These are phyloP conservation scores for Didymellaceae sp. DNA, from an alignment of 2,329 filamentous ascomycete genomes.

Conservation along the genomic window DNA sequence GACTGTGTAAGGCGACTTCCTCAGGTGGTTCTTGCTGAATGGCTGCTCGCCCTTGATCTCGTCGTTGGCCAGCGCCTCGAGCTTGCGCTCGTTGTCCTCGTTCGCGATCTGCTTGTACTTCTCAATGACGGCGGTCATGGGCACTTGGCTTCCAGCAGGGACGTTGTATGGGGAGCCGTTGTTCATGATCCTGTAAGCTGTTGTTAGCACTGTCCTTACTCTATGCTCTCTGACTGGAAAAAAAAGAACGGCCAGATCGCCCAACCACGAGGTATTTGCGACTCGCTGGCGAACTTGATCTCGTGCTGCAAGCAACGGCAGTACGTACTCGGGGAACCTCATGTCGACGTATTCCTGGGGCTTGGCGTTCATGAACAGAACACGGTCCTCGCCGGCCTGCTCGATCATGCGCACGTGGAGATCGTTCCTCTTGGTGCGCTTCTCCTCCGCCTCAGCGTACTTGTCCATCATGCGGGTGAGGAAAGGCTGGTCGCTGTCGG, in stretches of 20 bases:
- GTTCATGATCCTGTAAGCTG: slow-evolving; percentile 63
- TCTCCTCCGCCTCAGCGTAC: slow-evolving; percentile 61
- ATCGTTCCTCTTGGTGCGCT: slow-evolving; percentile 63
- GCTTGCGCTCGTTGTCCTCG: slow-evolving; percentile 64
- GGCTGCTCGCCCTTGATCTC: slow-evolving; percentile 45
- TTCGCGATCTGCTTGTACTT: slow-evolving; percentile 67
- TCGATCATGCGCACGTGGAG: slow-evolving; percentile 67
- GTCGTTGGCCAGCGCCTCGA: slow-evolving; percentile 48
- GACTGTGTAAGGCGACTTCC: slow-evolving; percentile 28
- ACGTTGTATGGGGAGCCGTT: slow-evolving; percentile 69
- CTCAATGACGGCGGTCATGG: slow-evolving; percentile 65
- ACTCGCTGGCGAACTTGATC: no score
- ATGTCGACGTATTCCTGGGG: slow-evolving; percentile 60
- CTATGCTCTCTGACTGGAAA: no score
- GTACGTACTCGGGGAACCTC: slow-evolving; percentile 69
- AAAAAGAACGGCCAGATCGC: no score
- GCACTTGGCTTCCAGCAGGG: slow-evolving; percentile 64
- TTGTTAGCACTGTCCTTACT: slow-evolving; percentile 19
- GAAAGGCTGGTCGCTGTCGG: slow-evolving; percentile 49
- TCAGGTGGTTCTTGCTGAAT: slow-evolving; percentile 29
- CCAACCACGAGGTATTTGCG: no score
- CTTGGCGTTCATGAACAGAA: slow-evolving; percentile 61
- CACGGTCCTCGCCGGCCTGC: slow-evolving; percentile 67
- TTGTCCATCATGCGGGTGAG: slow-evolving; percentile 61
- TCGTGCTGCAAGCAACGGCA: not conserved